Evolutionary conservation across 2,329 filamentous ascomycete genomes (phyloP), one percentile per base, ranked within the genome.

Genomic region (Sporothrix pseudoabietina): DNA sequence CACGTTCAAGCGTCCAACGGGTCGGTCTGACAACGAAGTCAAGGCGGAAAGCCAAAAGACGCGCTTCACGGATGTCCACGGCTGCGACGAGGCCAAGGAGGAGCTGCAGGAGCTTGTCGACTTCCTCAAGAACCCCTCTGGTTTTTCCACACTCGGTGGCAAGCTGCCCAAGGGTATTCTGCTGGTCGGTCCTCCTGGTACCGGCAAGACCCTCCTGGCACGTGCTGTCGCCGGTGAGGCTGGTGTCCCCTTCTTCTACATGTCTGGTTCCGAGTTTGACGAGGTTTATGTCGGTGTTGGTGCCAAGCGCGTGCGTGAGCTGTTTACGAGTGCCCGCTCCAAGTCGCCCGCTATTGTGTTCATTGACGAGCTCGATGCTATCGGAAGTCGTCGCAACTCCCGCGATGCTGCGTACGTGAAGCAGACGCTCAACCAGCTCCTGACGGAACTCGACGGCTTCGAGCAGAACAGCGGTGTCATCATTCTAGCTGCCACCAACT

Each of bases 191-290:
- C 96, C 96, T 79, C 96, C 96, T 71, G 96, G 96, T 84, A 99
- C 96, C 75, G 96, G 96, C 84, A 99, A 99, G 84, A 99, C 96
- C 14, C 88, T 99, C 55, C 88, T 99, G 75, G 96, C 96, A 76
- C 91, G 96, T 79, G 97, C 96, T 72, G 96, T 99, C 75, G 96
- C 96, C 66, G 96, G 96, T 71, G 96, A 99, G 84, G 94, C 96
- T 71, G 96, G 95, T 72, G 96, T 99, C 22, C 96, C 96, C 1
- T 99, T 99, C 87, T 99, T 98, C 87, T 99, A 98, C 87, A 98
- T 99, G 95, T 99, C 96, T 79, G 96, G 96, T 69, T 97, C 94
- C 74, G 96, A 99, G 81, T 99, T 99, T 80, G 96, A 99, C 79
- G 96, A 99, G 82, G 92, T 99, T 71, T 99, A 98, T 79, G 97